Conservation (phyloP, 108 stramenopile genomes). For the Epipyxis sp. region DNA sequence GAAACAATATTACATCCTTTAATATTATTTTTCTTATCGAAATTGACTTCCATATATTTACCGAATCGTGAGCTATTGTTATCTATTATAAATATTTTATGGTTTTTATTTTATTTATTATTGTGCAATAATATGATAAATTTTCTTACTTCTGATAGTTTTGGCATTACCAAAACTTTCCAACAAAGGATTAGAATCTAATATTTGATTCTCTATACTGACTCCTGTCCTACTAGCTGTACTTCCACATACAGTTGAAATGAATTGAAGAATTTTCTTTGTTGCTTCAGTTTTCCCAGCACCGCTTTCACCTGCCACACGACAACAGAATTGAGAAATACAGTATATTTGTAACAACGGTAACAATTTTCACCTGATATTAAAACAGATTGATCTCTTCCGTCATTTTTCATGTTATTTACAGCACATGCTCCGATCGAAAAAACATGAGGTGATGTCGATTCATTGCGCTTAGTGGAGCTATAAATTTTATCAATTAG, state of each 20-base stretch:
- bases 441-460: conserved; percentile 24
- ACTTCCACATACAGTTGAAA: conserved; percentile 27
- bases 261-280: conserved; percentile 40
- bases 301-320: conserved; percentile 38
- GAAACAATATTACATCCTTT: conserved; percentile 25
- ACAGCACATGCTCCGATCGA: conserved; percentile 15
- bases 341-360: no score
- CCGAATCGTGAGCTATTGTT: conserved; percentile 48
- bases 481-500: conserved; percentile 11
- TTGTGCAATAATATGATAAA: no score
- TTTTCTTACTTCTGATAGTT: conserved; percentile 49
- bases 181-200: conserved; percentile 43
- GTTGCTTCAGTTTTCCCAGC: conserved; percentile 50
- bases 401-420: not conserved
- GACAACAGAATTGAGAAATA: no score
- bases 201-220: conserved; percentile 23
- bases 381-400: conserved; percentile 33
- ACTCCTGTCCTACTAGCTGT: not conserved
- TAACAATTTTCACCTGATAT: conserved; percentile 22
- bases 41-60: conserved; percentile 56
- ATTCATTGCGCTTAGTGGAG: not conserved
- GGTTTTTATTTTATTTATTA: no score
- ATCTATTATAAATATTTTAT: conserved; percentile 47
- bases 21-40: conserved; percentile 12
- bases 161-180: conserved; percentile 53